phyloP scores from a whole-genome alignment of 768 basidiomycete genomes.

The Grammothele lineata region DNA sequence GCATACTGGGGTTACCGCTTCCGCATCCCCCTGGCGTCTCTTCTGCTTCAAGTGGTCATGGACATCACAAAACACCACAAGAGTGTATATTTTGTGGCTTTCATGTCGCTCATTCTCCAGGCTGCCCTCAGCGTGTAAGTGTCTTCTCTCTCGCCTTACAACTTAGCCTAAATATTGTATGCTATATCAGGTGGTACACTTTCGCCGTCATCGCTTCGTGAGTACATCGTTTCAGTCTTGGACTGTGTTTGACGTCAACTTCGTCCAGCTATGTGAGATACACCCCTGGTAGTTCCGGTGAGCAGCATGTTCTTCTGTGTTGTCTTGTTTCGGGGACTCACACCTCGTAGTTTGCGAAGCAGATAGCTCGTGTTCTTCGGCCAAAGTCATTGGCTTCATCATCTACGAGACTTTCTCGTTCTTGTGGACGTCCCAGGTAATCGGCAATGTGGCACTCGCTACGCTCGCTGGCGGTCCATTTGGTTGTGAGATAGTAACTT shows the following conservation, averaged over 20 bases:
- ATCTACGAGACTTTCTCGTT: conserved; percentile 81
- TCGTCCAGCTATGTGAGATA: conserved; percentile 52
- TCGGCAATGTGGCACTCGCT: conserved; percentile 72
- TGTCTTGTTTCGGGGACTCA: too few relatives aligned
- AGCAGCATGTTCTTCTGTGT: conserved; percentile 17
- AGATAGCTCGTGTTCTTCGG: conserved; percentile 57
- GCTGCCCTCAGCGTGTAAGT: conserved; percentile 66
- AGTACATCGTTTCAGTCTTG: conserved; percentile 2
- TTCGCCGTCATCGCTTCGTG: conserved; percentile 77
- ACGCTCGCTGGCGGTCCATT: conserved; percentile 80
- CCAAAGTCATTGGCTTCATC: conserved; percentile 73
- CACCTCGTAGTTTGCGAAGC: conserved; percentile 42
- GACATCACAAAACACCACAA: conserved; percentile 82
- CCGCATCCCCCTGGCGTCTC: conserved; percentile 74
- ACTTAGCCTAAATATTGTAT: too few relatives aligned
- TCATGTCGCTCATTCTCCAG: conserved; percentile 66
- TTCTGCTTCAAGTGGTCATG: conserved; percentile 79
- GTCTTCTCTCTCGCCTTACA: too few relatives aligned
- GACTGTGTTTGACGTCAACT: neutral
- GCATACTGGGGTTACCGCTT: conserved; percentile 69
- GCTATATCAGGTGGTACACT: conserved; percentile 71
- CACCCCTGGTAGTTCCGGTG: conserved; percentile 74
- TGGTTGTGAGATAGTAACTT: conserved; percentile 47
- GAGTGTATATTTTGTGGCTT: conserved; percentile 74
- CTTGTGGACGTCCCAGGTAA: conserved; percentile 82